A percentile compares a stretch with the other conserved stretches of the same genome.
phyloP scores from a whole-genome alignment of 139 green algal genomes.

The Picochlorum costavermella region DNA sequence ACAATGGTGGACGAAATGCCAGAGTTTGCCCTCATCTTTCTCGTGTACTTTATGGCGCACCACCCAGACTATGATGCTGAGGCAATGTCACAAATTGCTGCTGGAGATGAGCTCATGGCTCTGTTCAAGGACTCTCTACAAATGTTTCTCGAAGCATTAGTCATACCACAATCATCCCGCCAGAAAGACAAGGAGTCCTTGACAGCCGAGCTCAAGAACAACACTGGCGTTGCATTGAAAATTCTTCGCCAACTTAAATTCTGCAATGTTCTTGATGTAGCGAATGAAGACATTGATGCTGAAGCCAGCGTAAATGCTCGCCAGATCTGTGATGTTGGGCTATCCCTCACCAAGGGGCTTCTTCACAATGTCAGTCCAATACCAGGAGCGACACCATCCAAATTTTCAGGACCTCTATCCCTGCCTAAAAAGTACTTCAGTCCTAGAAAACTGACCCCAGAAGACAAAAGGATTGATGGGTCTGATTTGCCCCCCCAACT shows the following conservation, averaged over 20 bases:
- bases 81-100: conserved; percentile 13
- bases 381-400: neutral
- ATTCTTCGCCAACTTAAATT: conserved; percentile 9
- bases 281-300: conserved; percentile 5
- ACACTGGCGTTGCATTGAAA: neutral
- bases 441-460: neutral
- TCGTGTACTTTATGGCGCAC: conserved; percentile 69
- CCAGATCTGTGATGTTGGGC: conserved; percentile 42
- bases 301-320: conserved; percentile 9
- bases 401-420: conserved; percentile 6
- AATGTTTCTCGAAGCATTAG: conserved; percentile 50
- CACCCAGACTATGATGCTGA: conserved; percentile 68
- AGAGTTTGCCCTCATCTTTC: conserved; percentile 69
- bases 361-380: conserved; percentile 9
- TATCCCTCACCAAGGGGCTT: conserved; percentile 18
- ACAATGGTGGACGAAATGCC: conserved; percentile 52
- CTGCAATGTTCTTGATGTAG: conserved; percentile 12
- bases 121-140: conserved; percentile 21
- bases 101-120: conserved; percentile 8
- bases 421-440: neutral
- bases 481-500: conserved; percentile 8
- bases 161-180: conserved; percentile 20
- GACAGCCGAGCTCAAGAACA: neutral
- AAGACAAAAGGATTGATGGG: conserved; percentile 6
- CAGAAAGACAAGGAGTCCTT: neutral